Base-by-base conservation (phyloP, 805 yeast genomes). In the Cyberlindnera subsufficiens region DNA sequence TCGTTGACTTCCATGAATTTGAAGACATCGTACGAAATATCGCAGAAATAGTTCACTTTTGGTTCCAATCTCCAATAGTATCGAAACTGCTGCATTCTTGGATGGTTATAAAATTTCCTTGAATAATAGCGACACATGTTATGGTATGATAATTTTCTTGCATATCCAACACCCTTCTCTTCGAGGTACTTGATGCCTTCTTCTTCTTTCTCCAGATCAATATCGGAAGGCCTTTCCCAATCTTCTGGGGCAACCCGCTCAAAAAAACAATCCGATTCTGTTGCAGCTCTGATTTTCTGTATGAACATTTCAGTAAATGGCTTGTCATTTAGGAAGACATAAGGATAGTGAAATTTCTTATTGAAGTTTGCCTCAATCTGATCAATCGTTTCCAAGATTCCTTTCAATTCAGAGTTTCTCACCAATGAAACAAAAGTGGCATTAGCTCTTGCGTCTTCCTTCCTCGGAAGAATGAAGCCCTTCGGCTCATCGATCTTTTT, bases 31-130 rank as follows among this genome's bases (percentile, higher is more conserved):
- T 87, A 86, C 42, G 84, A 76, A 35, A 86, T 63, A 42, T 80
- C 77, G 54, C 87, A 79, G 56, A 68, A 83, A 56, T 81, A 85
- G 22, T 72, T 68, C 1, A 87, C 86, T 30, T 66, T 66, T 7
- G 95, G 95, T 61, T 86, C 95, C 38, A 59, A 89, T 43, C 98
- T 73, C 96, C 97, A 90, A 65, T 89, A 91, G 95, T 96, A 91
- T 47, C 89, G 88, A 42, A 79, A 72, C 46, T 78, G 73, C 40
- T 63, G 63, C 35, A 91, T 82, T 48, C 86, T 58, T 6, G 84
- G 85, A 61, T 91, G 96, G 45, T 81, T 77, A 65, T 77, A 87
- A 58, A 91, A 91, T 43, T 71, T 70, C 1, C 96, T 96, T 0
- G 95, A 79, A 58, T 86, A 87, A 60, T 82, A 90, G 14, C 96